Conservation (phyloP, 257 asterid genomes). For the Solanum paucissectum region DNA sequence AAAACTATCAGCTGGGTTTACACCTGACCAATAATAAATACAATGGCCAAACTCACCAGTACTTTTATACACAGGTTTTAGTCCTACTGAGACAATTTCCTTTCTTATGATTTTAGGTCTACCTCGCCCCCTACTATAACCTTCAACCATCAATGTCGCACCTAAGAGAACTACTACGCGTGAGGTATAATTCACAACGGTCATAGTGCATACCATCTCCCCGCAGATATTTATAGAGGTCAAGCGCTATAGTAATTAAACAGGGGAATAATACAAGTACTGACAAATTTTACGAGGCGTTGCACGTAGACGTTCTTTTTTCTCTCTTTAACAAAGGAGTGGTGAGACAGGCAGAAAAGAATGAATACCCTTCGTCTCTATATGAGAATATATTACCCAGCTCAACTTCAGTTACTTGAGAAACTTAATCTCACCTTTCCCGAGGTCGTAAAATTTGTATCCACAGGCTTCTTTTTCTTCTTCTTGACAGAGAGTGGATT, state of each 20-base stretch:
- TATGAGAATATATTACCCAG: background rate
- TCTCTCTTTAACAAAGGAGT: background rate
- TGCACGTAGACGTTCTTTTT: background rate
- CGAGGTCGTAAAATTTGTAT: constrained; percentile 17
- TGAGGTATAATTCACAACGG: background rate
- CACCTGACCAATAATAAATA: background rate
- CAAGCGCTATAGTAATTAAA: background rate
- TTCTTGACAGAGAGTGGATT: constrained; percentile 84
- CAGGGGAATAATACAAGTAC: background rate
- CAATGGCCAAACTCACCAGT: background rate
- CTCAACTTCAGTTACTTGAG: background rate
- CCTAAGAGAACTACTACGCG: background rate
- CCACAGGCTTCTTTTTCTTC: constrained; percentile 36
- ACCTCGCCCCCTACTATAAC: background rate
- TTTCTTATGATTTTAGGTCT: background rate
- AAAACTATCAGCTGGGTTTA: background rate
- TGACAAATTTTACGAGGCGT: background rate
- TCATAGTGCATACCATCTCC: background rate
- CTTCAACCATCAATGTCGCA: background rate
- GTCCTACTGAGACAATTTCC: background rate
- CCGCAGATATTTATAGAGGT: background rate
- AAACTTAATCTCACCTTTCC: constrained; percentile 38
- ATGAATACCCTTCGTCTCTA: background rate
- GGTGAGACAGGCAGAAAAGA: background rate
- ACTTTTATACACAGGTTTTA: background rate